Evolutionary conservation across 2,329 filamentous ascomycete genomes (phyloP).

Genomic region (Arachnomyces sp.): DNA sequence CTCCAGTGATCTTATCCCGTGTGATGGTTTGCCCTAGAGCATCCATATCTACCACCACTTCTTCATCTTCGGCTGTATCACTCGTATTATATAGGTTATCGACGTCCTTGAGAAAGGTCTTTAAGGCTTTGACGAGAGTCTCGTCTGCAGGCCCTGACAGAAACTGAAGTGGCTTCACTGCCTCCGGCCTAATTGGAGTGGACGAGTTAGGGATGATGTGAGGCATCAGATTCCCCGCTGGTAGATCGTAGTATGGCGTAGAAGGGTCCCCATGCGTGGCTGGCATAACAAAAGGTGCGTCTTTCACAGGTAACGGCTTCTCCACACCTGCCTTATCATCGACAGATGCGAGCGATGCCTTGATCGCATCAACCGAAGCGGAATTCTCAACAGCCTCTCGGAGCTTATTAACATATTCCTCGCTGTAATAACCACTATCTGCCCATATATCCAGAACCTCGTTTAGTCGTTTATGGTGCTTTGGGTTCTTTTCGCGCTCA

Average conservation of each 20-base stretch:
- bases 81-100: conserved; percentile 59
- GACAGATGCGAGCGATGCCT: conserved; percentile 21
- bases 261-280: conserved; percentile 67
- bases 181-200: conserved; percentile 62
- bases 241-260: conserved; percentile 72
- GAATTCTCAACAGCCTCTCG: conserved; percentile 49
- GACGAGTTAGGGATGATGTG: conserved; percentile 70
- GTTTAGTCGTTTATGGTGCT: conserved; percentile 58
- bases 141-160: conserved; percentile 60
- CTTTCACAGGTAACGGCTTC: conserved; percentile 36
- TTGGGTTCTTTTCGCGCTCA: conserved; percentile 53
- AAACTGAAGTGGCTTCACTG: conserved; percentile 66
- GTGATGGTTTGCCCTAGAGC: conserved; percentile 64
- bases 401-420: conserved; percentile 51
- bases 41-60: conserved; percentile 57
- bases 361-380: conserved; percentile 24
- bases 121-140: conserved; percentile 60
- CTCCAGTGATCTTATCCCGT: conserved; percentile 59
- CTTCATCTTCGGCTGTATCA: conserved; percentile 39
- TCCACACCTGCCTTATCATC: conserved; percentile 25
- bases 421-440: conserved; percentile 55
- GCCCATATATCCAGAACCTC: conserved; percentile 64
- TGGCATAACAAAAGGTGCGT: conserved; percentile 63
- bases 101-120: conserved; percentile 61
- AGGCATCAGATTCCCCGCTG: conserved; percentile 72